Percentiles rank a stretch among this genome's conserved stretches.
These are phyloP conservation scores for Starmerella bombi DNA, from an alignment of 805 yeast species.

Conservation along the genomic window DNA sequence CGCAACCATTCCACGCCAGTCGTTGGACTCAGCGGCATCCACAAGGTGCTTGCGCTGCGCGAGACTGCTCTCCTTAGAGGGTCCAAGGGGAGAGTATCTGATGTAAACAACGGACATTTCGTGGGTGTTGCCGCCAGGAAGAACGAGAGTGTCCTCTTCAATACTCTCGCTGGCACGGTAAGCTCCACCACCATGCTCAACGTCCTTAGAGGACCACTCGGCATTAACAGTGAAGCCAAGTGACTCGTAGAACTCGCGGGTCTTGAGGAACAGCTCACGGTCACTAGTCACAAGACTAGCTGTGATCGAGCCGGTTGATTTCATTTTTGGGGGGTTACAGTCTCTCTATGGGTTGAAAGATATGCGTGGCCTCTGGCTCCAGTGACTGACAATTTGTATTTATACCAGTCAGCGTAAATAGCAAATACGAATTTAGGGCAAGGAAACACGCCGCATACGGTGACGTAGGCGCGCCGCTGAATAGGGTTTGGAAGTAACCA, in stretches of 20 bases:
- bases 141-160: slow-evolving; percentile 25
- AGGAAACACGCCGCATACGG: background rate
- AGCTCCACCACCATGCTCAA: slow-evolving; percentile 16
- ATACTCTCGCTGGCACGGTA: slow-evolving; percentile 19
- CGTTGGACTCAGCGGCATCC: slow-evolving; percentile 23
- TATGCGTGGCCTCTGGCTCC: too few relatives aligned
- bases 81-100: slow-evolving; percentile 21
- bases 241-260: slow-evolving; percentile 46
- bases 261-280: slow-evolving; percentile 31
- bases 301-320: slow-evolving; percentile 55
- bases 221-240: slow-evolving; percentile 32
- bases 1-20: slow-evolving; percentile 39
- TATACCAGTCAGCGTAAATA: too few relatives aligned
- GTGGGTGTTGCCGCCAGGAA: slow-evolving; percentile 16
- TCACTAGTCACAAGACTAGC: slow-evolving; percentile 37
- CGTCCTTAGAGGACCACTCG: slow-evolving; percentile 25
- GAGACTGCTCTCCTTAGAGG: slow-evolving; percentile 19
- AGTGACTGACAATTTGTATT: too few relatives aligned
- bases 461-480: background rate
- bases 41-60: slow-evolving; percentile 18
- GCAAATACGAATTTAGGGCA: background rate
- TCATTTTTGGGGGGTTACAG: background rate
- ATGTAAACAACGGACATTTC: slow-evolving; percentile 25
- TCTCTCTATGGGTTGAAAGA: too few relatives aligned
- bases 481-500: background rate